Evolutionary conservation across 2,329 filamentous ascomycete genomes (phyloP).

Genomic region (Apiospora sp.): DNA sequence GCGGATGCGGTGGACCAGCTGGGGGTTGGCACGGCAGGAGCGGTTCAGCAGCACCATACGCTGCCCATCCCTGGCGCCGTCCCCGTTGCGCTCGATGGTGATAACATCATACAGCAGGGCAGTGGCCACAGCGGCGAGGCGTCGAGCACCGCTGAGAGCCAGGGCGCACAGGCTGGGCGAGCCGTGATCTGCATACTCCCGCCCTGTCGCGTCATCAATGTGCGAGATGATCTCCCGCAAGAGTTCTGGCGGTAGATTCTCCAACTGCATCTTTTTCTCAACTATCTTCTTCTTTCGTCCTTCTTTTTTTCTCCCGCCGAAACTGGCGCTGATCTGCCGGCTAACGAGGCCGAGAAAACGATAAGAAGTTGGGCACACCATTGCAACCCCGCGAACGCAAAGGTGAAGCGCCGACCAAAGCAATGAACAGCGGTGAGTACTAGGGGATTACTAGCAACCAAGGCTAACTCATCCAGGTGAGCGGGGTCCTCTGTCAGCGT

Average conservation of each 20-base stretch:
- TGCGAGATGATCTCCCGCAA: not conserved
- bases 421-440: slow-evolving; percentile 18
- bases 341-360: slow-evolving; percentile 3
- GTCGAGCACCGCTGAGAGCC: not conserved
- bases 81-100: not conserved
- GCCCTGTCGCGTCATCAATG: not conserved
- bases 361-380: not conserved
- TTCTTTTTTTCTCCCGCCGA: not conserved
- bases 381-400: slow-evolving; percentile 3
- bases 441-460: slow-evolving; percentile 7
- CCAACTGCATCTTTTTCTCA: not conserved
- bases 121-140: not conserved
- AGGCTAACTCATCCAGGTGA: not conserved
- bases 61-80: not conserved
- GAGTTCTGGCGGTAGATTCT: not conserved
- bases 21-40: not conserved
- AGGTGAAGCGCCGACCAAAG: slow-evolving; percentile 14
- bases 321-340: slow-evolving; percentile 7
- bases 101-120: not conserved
- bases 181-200: slow-evolving; percentile 6
- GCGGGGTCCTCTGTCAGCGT: slow-evolving; percentile 10
- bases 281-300: not conserved
- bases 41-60: not conserved
- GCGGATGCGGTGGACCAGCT: slow-evolving; percentile 13
- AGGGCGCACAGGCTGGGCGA: not conserved